Conservation (phyloP, 331 rosid genomes). For the Quercus phellos region DNA sequence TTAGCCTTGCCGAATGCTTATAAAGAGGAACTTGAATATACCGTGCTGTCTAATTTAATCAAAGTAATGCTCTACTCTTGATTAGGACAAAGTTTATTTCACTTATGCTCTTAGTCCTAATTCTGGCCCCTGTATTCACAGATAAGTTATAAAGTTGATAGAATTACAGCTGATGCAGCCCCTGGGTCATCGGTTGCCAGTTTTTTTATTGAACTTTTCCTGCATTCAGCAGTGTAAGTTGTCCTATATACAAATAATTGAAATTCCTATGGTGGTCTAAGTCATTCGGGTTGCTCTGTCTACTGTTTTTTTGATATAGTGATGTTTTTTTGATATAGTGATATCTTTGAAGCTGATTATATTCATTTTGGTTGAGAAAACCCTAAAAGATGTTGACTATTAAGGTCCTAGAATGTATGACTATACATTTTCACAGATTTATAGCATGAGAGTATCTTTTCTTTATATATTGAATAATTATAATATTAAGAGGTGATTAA, state of each 20-base stretch:
- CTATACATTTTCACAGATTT: too few species aligned
- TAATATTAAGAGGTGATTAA: too few species aligned
- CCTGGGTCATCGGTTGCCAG: not conserved
- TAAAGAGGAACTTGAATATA: constrained; percentile 44
- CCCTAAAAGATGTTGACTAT: too few species aligned
- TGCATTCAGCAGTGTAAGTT: not conserved
- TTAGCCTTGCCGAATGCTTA: constrained; percentile 41
- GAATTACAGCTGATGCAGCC: not conserved
- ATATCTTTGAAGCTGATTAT: too few species aligned
- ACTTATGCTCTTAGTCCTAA: constrained; percentile 3
- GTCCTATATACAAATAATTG: constrained; percentile 25
- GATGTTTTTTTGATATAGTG: too few species aligned
- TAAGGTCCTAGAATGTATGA: too few species aligned
- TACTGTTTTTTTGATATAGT: too few species aligned
- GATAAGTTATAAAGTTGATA: constrained; percentile 1
- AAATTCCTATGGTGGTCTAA: not conserved
- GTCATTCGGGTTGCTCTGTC: too few species aligned
- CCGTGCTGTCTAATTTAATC: constrained; percentile 45
- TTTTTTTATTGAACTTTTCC: not conserved
- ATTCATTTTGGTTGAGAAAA: too few species aligned
- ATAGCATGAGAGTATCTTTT: too few species aligned
- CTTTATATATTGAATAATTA: too few species aligned
- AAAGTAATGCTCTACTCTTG: constrained; percentile 25
- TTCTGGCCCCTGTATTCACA: not conserved
- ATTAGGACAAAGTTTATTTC: not conserved